phyloP scores from a whole-genome alignment of 768 basidiomycete species.

The Boletus vinaceobasis region DNA sequence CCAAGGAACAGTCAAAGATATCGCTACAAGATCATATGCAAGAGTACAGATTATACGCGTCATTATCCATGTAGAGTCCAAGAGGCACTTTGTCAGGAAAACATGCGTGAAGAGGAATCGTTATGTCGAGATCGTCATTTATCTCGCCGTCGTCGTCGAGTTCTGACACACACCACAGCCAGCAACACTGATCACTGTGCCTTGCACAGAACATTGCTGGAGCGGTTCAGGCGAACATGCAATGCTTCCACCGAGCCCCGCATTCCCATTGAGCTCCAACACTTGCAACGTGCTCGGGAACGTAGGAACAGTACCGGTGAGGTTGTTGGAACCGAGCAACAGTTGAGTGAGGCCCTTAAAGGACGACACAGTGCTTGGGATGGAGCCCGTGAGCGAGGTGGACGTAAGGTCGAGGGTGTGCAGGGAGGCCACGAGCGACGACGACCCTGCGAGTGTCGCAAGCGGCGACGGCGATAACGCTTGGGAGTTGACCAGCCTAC shows the following conservation, averaged over 20 bases:
- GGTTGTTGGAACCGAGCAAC: conserved; percentile 38
- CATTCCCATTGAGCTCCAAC: conserved; percentile 37
- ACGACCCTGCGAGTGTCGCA: conserved; percentile 29
- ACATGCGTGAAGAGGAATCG: neutral
- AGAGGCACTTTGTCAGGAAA: conserved; percentile 1
- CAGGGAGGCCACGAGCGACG: conserved; percentile 31
- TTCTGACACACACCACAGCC: conserved; percentile 26
- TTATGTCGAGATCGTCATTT: conserved; percentile 6
- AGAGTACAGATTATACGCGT: neutral
- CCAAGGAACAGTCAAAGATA: neutral
- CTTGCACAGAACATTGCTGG: conserved; percentile 21
- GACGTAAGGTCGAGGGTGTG: conserved; percentile 39
- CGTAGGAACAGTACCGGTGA: conserved; percentile 33
- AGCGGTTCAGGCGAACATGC: conserved; percentile 12
- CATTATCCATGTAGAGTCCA: conserved; percentile 6
- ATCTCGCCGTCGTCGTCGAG: conserved; percentile 1
- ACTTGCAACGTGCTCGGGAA: conserved; percentile 36
- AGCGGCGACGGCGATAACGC: conserved; percentile 32
- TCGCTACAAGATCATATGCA: conserved; percentile 11
- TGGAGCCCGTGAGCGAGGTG: conserved; percentile 37
- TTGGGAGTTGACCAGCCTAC: conserved; percentile 39
- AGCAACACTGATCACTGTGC: conserved; percentile 18
- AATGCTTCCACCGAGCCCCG: conserved; percentile 32
- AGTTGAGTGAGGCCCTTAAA: conserved; percentile 36
- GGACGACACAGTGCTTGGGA: conserved; percentile 34